Conservation (phyloP, 164 flowering plant species). For the Berberis vulgaris region DNA sequence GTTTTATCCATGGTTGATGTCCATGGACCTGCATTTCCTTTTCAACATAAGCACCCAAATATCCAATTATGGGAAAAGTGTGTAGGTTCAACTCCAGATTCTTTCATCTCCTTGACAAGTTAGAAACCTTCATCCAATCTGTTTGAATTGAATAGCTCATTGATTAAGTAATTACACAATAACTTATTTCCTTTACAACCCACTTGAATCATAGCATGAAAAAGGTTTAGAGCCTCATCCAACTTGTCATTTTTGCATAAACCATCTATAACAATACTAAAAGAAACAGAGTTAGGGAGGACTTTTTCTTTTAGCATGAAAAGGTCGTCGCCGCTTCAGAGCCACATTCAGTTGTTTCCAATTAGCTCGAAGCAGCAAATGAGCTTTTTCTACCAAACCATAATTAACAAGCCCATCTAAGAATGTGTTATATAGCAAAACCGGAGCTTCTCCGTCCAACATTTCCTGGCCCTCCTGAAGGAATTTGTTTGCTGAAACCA, state of each 20-base stretch:
- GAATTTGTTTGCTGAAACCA: conserved; percentile 13
- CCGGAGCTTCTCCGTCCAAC: conserved; percentile 19
- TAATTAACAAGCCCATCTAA: conserved; percentile 37
- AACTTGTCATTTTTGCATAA: conserved; percentile 39
- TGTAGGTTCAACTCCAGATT: conserved; percentile 50
- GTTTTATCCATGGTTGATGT: conserved; percentile 77
- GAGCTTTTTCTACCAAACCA: conserved; percentile 46
- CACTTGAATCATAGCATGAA: conserved; percentile 34
- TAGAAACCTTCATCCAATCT: conserved; percentile 51
- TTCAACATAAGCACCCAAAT: conserved; percentile 57
- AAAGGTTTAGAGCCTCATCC: conserved; percentile 62
- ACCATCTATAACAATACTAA: conserved; percentile 54
- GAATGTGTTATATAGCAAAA: conserved; percentile 36
- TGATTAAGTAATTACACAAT: conserved; percentile 65
- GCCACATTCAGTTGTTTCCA: conserved; percentile 24
- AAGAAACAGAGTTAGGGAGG: conserved; percentile 36
- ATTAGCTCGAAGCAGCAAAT: conserved; percentile 27
- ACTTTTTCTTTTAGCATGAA: conserved; percentile 16
- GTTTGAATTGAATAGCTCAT: conserved; percentile 43
- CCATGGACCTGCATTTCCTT: conserved; percentile 59
- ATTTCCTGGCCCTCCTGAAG: conserved; percentile 22
- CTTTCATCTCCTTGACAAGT: conserved; percentile 57
- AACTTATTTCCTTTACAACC: conserved; percentile 33
- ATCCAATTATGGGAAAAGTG: conserved; percentile 60
- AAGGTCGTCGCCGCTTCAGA: conserved; percentile 15